Evolutionary conservation across 345 rosid species (phyloP), one percentile per base, ranked within the genome.

Genomic region (Linum tenue): DNA sequence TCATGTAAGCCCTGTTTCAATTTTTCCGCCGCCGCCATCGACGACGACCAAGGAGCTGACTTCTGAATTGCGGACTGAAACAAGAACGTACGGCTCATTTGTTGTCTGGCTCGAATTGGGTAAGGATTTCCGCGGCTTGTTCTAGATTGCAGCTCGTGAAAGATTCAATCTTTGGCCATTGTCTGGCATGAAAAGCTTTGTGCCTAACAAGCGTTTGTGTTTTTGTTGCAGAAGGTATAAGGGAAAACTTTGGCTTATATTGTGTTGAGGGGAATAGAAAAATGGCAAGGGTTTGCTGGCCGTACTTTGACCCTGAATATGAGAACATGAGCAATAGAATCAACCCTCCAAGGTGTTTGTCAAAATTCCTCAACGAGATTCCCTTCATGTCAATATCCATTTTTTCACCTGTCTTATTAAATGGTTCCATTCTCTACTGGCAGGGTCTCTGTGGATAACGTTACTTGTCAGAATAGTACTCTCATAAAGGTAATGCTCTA

Each of bases 301-400:
- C 98, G 0, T 91, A 91, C 78, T 91, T 91, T 7, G 98, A 91
- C 82, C 98, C 98, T 37, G 98, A 89, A 66, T 91, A 89, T 72
- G 98, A 91, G 81, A 91, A 79, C 82, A 69, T 89, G 73, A 91
- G 90, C 80, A 70, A 76, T 66, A 87, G 88, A 80, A 91, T 91
- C 69, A 89, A 91, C 71, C 98, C 98, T 60, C 98, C 98, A 50
- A 89, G 96, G 98, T 91, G 70, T 59, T 57, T 41, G 60, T 43
- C 65, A 10, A 7, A 51, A 4, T 22, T 38, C 2, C 39, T 17
- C 37, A 16, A 38, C n/a, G 5, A 38, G 36, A 16, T 15, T 59
- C 16, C 4, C 2, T 40, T 51, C 62, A 31, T 39, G 39, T 61
- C 17, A 65, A 22, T 36, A 3, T 64, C 14, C 4, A 3, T 16